Percentiles rank a stretch among this genome's conserved stretches.
These are phyloP conservation scores for Malassezia psittaci DNA, from an alignment of 1,284 basidiomycete genomes.

Conservation along the genomic window DNA sequence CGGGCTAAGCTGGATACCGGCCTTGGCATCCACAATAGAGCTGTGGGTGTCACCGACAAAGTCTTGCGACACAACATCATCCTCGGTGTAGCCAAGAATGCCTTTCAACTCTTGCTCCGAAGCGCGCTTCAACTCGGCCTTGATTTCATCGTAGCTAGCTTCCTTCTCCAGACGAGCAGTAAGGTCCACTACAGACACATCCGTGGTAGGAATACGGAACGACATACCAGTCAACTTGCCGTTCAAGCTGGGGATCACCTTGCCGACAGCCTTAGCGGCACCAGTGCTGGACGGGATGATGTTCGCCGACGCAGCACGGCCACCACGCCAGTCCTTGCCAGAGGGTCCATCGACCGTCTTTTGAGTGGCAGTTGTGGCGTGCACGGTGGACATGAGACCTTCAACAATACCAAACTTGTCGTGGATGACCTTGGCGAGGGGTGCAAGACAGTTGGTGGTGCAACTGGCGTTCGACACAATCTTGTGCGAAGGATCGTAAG, in stretches of 20 bases:
- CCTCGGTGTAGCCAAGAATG: constrained; percentile 89
- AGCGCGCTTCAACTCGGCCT: constrained; percentile 72
- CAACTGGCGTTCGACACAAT: constrained; percentile 97
- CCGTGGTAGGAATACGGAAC: constrained; percentile 93
- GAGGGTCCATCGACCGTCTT: constrained; percentile 84
- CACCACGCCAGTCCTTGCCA: constrained; percentile 62
- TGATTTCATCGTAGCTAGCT: constrained; percentile 77
- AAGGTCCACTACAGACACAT: constrained; percentile 97
- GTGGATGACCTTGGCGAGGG: constrained; percentile 94
- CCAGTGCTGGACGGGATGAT: constrained; percentile 99
- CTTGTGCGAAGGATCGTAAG: constrained; percentile 79
- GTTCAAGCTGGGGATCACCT: constrained; percentile 93
- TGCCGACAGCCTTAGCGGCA: constrained; percentile 95
- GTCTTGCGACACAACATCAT: constrained; percentile 68
- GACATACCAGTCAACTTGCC: constrained; percentile 89
- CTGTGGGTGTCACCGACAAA: constrained; percentile 59
- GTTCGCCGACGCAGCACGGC: constrained; percentile 92
- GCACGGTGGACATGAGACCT: constrained; percentile 94
- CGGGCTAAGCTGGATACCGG: constrained; percentile 82
- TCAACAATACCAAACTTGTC: constrained; percentile 57
- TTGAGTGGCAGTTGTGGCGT: constrained; percentile 75
- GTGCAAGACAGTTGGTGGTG: constrained; percentile 93
- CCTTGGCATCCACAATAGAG: constrained; percentile 63
- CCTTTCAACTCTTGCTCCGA: constrained; percentile 63
- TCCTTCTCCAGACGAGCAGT: constrained; percentile 83